Evolutionary conservation across 352 stramenopile species (phyloP), one percentile per base, ranked within the genome.

Genomic region (Phytophthora pisi): DNA sequence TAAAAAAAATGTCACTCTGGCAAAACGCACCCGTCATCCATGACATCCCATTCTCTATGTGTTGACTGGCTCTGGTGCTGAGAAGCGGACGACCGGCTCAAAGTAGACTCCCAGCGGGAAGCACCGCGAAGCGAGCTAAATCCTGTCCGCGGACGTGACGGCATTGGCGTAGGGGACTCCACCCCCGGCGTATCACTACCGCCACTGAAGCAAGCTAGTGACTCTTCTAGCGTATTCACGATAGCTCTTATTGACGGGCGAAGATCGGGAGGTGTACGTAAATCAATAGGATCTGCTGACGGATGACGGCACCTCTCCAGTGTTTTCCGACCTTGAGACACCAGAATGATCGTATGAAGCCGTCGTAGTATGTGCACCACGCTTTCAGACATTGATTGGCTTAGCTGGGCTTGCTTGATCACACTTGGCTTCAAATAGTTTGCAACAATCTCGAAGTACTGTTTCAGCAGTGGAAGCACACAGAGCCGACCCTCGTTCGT

Each of bases 261-360:
- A 10, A 95, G 68, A 23, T 92, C 83, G 0, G 84, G 76, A 26
- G 81, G 77, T 34, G 79, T 87, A 8, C 60, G 70, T 34, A 95
- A 58, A 50, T 91, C 73, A 31, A 93, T 56, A 4, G 79, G 79
- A 51, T 89, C 81, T 55, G 86, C 81, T 31, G 70, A 86, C 1
- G 86, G 78, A 50, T 94, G 86, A 38, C 54, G 69, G 42, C 84
- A 79, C 6, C 43, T 56, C 16, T 51, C 20, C 2, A 95, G 38
- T 16, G 66, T 64, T 7, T 69, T 16, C 8, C 58, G 64, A 4
- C 78, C 84, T 82, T 95, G 84, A 4, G 89, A 65, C n/a, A 91
- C 49, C 16, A 95, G 38, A 51, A 93, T 88, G n/a, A 93, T 69
- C 10, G 74, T 70, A 46, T 93, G 72, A 24, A 93, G 74, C 13